Percentiles rank a stretch among this genome's conserved stretches.
These are phyloP conservation scores for Eucalyptus marginata DNA, from an alignment of 345 rosid genomes.

Conservation along the genomic window DNA sequence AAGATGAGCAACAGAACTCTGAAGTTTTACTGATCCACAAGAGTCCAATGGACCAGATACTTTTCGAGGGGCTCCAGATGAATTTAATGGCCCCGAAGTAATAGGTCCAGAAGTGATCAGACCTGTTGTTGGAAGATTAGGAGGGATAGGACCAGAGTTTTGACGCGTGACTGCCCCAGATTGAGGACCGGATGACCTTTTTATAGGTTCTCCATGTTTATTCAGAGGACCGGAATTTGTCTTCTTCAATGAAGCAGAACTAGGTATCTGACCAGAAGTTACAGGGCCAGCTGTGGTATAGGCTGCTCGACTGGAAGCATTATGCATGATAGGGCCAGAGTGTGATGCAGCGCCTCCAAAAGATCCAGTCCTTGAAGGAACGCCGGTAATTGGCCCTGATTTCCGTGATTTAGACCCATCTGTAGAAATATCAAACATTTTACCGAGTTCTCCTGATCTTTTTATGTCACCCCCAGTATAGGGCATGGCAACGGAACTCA, in stretches of 20 bases:
- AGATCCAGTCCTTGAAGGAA: constrained; percentile 80
- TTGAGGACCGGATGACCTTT: constrained; percentile 89
- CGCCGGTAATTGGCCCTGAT: constrained; percentile 83
- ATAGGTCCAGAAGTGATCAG: constrained; percentile 94
- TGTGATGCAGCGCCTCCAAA: constrained; percentile 76
- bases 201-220: constrained; percentile 84
- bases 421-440: constrained; percentile 84
- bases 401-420: constrained; percentile 74
- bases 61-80: constrained; percentile 82
- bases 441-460: constrained; percentile 88
- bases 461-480: constrained; percentile 95
- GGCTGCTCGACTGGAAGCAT: constrained; percentile 61
- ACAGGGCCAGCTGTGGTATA: constrained; percentile 68
- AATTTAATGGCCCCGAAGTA: constrained; percentile 69
- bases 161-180: constrained; percentile 94
- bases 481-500: constrained; percentile 89
- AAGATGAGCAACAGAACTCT: constrained; percentile 54
- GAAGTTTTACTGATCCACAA: constrained; percentile 58
- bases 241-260: constrained; percentile 80
- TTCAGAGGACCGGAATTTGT: constrained; percentile 90
- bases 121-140: constrained; percentile 85
- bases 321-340: constrained; percentile 79
- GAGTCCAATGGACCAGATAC: constrained; percentile 93
- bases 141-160: constrained; percentile 87
- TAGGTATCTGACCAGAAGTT: constrained; percentile 44